Percentiles rank a stretch among this genome's conserved stretches.
These are phyloP conservation scores for Beauveria asiatica DNA, from an alignment of 2,329 filamentous ascomycete species.

Conservation along the genomic window DNA sequence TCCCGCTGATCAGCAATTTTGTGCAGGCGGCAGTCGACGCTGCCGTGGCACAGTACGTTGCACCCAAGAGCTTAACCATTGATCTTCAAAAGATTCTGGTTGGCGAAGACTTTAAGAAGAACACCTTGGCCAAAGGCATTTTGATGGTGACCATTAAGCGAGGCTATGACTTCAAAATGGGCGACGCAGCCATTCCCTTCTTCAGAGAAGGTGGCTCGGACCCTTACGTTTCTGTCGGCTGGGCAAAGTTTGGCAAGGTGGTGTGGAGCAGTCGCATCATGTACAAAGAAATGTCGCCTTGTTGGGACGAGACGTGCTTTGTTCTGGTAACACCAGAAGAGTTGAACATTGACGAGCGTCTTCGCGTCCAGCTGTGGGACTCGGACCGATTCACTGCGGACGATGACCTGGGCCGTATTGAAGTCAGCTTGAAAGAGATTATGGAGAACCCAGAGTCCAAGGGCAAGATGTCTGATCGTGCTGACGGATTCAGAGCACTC, in stretches of 20 bases:
- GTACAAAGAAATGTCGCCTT: slow-evolving; percentile 55
- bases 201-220: slow-evolving; percentile 55
- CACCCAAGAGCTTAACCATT: slow-evolving; percentile 64
- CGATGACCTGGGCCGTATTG: slow-evolving; percentile 66
- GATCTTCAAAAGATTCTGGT: slow-evolving; percentile 71
- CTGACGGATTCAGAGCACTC: slow-evolving; percentile 57
- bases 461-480: slow-evolving; percentile 52
- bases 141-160: slow-evolving; percentile 58
- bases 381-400: slow-evolving; percentile 65
- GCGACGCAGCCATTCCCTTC: slow-evolving; percentile 54
- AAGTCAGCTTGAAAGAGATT: slow-evolving; percentile 56
- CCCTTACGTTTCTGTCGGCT: slow-evolving; percentile 63
- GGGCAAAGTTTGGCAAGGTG: slow-evolving; percentile 68
- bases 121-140: slow-evolving; percentile 56
- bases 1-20: slow-evolving; percentile 66
- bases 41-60: slow-evolving; percentile 66
- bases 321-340: slow-evolving; percentile 64
- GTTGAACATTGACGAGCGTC: slow-evolving; percentile 60
- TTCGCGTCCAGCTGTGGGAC: slow-evolving; percentile 68
- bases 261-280: slow-evolving; percentile 55
- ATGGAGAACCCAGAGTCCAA: slow-evolving; percentile 52
- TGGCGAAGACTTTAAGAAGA: slow-evolving; percentile 72
- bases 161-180: slow-evolving; percentile 63
- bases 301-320: slow-evolving; percentile 62
- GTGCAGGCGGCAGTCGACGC: slow-evolving; percentile 68